Base-by-base conservation (phyloP, 2,329 filamentous ascomycete genomes). In the Trichophyton benhamiae region DNA sequence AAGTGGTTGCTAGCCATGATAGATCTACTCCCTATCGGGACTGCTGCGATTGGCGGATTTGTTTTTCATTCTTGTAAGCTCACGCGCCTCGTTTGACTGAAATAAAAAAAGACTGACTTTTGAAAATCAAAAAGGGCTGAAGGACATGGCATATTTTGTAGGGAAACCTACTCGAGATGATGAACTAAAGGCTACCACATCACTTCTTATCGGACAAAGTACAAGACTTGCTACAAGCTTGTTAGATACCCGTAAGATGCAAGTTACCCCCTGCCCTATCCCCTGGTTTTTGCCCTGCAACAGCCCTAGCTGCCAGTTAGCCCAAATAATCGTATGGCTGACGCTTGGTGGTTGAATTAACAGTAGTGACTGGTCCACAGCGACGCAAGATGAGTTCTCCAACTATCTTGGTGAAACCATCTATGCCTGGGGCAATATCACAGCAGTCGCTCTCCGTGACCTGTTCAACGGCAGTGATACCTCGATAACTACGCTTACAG, bases 11-110 rank as follows among this genome's bases (percentile, higher is more conserved):
- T 60, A 22, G 25, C 62, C 3, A 42, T 67, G 3, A 52, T 65
- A 6, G 64, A 64, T 44, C 55, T 65, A 8, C 4, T 65, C 22
- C 60, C 63, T 1, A 49, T 65, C 0, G 64, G 64, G 22, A 33
- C 55, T 38, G 60, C 62, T 1, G 27, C 15, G 7, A 46, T 57
- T 59, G 63, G 60, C 0, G 64, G 63, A 11, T 60, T 60, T 3
- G 48, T 63, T 22, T 64, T 63, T 61, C 62, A 66, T 48, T 22
- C 44, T 22, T 3, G 44, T 48, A 48, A 48, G 44, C 11, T 7
- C 44, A 7, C 17, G 44, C 17, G 0, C 8, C 44, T 13, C 44
- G 1, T 17, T 6, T 48, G 44, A 22, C 44, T 22, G 44, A 3
- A 17, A 44, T 44, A 6, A 9, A 6, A 27, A 27, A 27, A 20